phyloP scores from a whole-genome alignment of 768 basidiomycete species.

The Cubamyces lactineus region DNA sequence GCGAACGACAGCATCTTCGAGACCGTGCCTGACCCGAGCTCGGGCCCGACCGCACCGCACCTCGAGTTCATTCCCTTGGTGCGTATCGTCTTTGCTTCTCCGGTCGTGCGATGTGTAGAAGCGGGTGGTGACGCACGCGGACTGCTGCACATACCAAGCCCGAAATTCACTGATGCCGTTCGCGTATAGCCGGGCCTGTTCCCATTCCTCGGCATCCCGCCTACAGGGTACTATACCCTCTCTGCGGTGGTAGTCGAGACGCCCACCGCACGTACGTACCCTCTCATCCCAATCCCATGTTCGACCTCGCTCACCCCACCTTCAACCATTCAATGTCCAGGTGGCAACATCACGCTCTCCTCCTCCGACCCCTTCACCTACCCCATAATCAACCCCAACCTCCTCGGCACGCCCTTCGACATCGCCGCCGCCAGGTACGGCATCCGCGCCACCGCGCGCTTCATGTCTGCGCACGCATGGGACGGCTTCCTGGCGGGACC shows the following conservation, averaged over 20 bases:
- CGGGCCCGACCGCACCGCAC: constrained; percentile 8
- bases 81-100: not conserved
- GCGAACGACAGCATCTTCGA: not conserved
- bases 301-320: not conserved
- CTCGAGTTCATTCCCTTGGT: constrained; percentile 5
- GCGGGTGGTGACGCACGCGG: not conserved
- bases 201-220: constrained; percentile 9
- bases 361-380: constrained; percentile 30
- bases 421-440: constrained; percentile 31
- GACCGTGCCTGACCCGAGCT: constrained; percentile 4
- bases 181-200: constrained; percentile 3
- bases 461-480: constrained; percentile 12
- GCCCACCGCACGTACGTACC: constrained; percentile 30
- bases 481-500: constrained; percentile 1
- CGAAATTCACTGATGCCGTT: not conserved
- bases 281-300: not conserved
- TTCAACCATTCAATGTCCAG: constrained; percentile 1
- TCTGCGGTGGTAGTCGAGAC: constrained; percentile 20
- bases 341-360: constrained; percentile 32
- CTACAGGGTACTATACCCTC: constrained; percentile 26
- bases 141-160: not conserved
- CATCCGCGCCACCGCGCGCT: constrained; percentile 4
- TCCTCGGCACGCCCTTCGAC: constrained; percentile 34
- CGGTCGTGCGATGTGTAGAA: too few relatives aligned
- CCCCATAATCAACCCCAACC: constrained; percentile 34